Evolutionary conservation across 305 asterid species (phyloP).

Genomic region (Salvia sclarea): DNA sequence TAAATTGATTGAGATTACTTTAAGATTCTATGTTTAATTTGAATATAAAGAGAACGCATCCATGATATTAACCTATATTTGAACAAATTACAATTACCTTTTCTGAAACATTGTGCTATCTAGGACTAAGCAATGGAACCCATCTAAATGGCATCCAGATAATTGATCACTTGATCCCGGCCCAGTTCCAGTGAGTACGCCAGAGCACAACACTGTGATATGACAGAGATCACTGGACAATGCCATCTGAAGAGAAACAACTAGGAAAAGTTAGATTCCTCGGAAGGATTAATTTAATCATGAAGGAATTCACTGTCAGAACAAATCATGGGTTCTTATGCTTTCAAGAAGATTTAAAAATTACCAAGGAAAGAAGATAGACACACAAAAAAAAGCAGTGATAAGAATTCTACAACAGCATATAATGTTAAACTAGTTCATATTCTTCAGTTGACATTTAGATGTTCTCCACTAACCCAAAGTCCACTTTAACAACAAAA

Average conservation of each 20-base stretch:
- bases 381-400: not conserved
- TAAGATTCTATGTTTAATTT: not conserved
- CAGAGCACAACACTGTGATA: slow-evolving; percentile 72
- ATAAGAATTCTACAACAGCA: not conserved
- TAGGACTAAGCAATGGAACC: slow-evolving; percentile 71
- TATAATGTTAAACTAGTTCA: not conserved
- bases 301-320: slow-evolving; percentile 20
- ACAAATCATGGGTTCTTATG: not conserved
- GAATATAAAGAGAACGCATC: not conserved
- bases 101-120: slow-evolving; percentile 76
- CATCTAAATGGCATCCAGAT: slow-evolving; percentile 51
- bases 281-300: slow-evolving; percentile 22
- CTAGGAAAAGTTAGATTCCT: slow-evolving; percentile 31
- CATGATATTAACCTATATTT: slow-evolving; percentile 15
- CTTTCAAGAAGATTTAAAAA: not conserved
- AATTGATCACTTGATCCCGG: slow-evolving; percentile 43
- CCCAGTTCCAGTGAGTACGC: slow-evolving; percentile 49
- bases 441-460: slow-evolving; percentile 12
- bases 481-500: slow-evolving; percentile 1
- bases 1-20: not conserved
- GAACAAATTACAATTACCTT: slow-evolving; percentile 49
- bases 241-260: slow-evolving; percentile 59
- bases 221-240: slow-evolving; percentile 74
- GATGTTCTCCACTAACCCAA: slow-evolving; percentile 6
- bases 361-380: not conserved